These are phyloP conservation scores for Chaetomidium leptoderma DNA, from an alignment of 495 filamentous ascomycete species.

Conservation along the genomic window DNA sequence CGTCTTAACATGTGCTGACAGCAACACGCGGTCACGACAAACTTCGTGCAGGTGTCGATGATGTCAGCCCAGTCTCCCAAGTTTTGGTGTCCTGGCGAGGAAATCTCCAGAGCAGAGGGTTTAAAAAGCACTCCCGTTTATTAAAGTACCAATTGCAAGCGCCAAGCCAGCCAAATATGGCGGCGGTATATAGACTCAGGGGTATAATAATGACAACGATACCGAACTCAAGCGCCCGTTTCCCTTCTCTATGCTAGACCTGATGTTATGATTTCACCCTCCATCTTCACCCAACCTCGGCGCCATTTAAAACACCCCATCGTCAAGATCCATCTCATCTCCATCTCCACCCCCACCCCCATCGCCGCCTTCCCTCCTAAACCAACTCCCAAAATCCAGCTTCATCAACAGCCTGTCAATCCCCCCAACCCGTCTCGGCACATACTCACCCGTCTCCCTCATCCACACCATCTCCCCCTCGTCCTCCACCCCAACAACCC, in stretches of 20 bases:
- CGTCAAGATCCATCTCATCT: background rate
- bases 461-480: constrained; percentile 24
- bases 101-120: too few relatives aligned
- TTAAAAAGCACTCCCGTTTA: too few relatives aligned
- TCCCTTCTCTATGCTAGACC: background rate
- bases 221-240: background rate
- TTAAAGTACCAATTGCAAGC: too few relatives aligned
- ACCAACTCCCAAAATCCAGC: constrained; percentile 63
- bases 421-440: constrained; percentile 62
- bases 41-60: too few relatives aligned
- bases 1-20: too few relatives aligned
- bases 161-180: too few relatives aligned
- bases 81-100: too few relatives aligned
- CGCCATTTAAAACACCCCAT: background rate
- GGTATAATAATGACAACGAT: constrained; percentile 1
- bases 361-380: constrained; percentile 21
- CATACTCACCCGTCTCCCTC: constrained; percentile 39
- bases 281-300: background rate
- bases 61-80: too few relatives aligned
- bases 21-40: too few relatives aligned
- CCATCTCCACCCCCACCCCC: background rate
- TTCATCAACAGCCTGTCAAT: constrained; percentile 81
- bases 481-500: constrained; percentile 16
- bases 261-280: background rate
- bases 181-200: background rate